phyloP scores from a whole-genome alignment of 495 filamentous ascomycete species.

The Aspergillus cristatus region DNA sequence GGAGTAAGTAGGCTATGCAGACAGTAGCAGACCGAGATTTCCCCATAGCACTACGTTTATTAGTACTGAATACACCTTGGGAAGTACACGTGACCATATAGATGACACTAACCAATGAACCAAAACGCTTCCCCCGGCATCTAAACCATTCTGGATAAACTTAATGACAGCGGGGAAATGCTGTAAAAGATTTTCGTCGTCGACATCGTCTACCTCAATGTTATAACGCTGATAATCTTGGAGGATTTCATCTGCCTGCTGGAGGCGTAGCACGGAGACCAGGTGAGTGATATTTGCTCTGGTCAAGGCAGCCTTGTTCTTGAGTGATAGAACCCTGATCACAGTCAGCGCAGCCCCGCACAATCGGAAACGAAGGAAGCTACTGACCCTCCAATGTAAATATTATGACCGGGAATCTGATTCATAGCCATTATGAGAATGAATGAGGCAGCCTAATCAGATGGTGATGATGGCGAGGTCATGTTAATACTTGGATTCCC shows the following conservation, averaged over 20 bases:
- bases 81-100: too few species aligned
- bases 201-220: conserved; percentile 80
- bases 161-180: conserved; percentile 65
- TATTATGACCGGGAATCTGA: conserved; percentile 56
- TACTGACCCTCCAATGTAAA: conserved; percentile 81
- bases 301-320: conserved; percentile 54
- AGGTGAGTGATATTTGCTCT: conserved; percentile 79
- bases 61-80: too few species aligned
- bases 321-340: conserved; percentile 65
- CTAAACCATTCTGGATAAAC: conserved; percentile 74
- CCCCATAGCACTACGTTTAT: conserved; percentile 72
- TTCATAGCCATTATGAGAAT: conserved; percentile 33
- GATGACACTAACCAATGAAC: conserved; percentile 61
- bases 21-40: conserved; percentile 85
- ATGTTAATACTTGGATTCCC: too few species aligned
- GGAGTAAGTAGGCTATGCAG: conserved; percentile 77
- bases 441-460: not conserved
- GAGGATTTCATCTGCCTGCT: conserved; percentile 37
- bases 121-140: conserved; percentile 55
- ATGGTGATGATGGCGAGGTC: too few species aligned
- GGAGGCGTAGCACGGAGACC: conserved; percentile 65
- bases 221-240: conserved; percentile 54
- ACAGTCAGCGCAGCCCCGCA: too few species aligned
- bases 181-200: conserved; percentile 75
- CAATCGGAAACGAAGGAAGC: not conserved